Percentiles rank a stretch among this genome's conserved stretches.
Conservation (phyloP, 306 rosid species). For the Quercus ilex region DNA sequence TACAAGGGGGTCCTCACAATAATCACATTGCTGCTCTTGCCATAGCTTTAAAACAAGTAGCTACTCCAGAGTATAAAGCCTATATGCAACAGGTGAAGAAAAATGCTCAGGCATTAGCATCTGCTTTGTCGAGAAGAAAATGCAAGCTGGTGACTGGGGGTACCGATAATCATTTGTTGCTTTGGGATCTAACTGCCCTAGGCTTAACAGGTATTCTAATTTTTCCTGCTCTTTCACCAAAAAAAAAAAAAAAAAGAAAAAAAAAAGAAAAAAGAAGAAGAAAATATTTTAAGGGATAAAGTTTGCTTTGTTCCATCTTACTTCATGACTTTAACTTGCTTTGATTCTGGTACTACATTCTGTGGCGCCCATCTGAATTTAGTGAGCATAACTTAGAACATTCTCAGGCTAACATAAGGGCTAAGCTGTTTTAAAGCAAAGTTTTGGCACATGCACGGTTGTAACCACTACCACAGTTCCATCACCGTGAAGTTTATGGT, state of each 20-base stretch:
- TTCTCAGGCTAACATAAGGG: too few relatives aligned
- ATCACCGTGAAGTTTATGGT: background rate
- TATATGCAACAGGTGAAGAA: constrained; percentile 79
- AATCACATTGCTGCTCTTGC: constrained; percentile 88
- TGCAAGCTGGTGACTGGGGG: constrained; percentile 87
- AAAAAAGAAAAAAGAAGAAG: too few relatives aligned
- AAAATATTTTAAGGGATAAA: background rate
- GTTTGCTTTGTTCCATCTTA: background rate
- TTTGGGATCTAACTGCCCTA: constrained; percentile 76
- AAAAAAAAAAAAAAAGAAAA: background rate
- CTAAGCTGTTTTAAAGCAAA: too few relatives aligned
- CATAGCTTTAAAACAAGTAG: constrained; percentile 77
- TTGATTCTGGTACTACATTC: background rate
- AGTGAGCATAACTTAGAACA: too few relatives aligned
- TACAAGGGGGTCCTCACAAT: constrained; percentile 94
- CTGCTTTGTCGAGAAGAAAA: constrained; percentile 71
- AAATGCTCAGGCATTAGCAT: constrained; percentile 81
- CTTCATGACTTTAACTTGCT: background rate
- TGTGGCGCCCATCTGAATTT: background rate
- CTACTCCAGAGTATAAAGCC: constrained; percentile 65
- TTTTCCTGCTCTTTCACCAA: background rate
- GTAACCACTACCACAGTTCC: too few relatives aligned
- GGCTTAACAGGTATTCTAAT: constrained; percentile 57
- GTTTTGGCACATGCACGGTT: too few relatives aligned
- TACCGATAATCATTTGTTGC: constrained; percentile 83